Base-by-base conservation (phyloP, 495 filamentous ascomycete species). In the Aspergillus saccharolyticus region DNA sequence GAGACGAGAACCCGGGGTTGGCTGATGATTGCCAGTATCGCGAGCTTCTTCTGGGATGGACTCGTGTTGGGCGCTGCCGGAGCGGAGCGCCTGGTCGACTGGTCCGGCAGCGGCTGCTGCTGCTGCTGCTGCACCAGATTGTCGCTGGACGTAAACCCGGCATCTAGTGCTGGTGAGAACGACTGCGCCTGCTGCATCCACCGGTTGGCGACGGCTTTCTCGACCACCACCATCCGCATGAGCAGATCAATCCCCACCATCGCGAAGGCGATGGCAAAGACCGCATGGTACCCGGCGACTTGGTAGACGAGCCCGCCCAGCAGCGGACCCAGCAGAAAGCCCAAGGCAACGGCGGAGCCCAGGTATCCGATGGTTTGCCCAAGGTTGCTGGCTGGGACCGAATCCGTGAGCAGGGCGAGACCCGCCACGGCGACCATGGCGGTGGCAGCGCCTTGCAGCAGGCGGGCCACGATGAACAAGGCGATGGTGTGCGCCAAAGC, bases 371-470 rank as follows among this genome's bases (percentile, higher is more conserved):
- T 80, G 39, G 71, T 76, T 63, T 83, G 82, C 2, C 84, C 83
- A 44, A 86, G 61, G 44, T 80, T 79, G 45, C 80, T 70, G 16
- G 76, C 75, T 0, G 81, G 75, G 18, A 87, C 83, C 12, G 83
- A 82, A 60, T 86, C 82, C 15, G 81, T 66, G n/a, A 82, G 69
- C 49, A 87, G 66, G 0, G 85, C 82, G 20, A 88, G 67, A 1
- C 84, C 83, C 18, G 85, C 77, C 0, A 85, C 85, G 75, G 83
- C 85, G 0, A 89, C 85, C 43, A 85, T 74, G 3, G 84, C 85
- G 4, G 77, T 80, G 58, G 82, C 83, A 4, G 80, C 67, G 6
- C 86, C 85, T 65, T 89, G 84, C 18, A 88, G 63, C 8, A 87
- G 55, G 20, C 86, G 70, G 9, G 84, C 85, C 8, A 83, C 18